phyloP scores from a whole-genome alignment of 2,329 filamentous ascomycete species.

The Stachybotrys elegans region DNA sequence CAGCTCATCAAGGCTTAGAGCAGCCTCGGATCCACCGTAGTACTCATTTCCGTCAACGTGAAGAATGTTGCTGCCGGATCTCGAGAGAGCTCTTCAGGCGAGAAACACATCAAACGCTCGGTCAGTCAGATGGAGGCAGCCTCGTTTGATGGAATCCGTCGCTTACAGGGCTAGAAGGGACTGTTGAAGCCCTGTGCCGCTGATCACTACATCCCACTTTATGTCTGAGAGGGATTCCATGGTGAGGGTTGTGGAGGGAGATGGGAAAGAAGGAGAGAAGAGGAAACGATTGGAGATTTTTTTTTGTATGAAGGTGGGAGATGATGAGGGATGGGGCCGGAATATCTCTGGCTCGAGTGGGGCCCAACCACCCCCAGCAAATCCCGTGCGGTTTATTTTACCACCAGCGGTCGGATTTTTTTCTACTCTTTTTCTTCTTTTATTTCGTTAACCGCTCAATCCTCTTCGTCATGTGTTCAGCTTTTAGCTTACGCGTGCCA shows the following conservation, averaged over 20 bases:
- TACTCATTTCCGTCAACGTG: constrained; percentile 85
- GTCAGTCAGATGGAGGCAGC: constrained; percentile 27
- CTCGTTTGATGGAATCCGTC: constrained; percentile 22
- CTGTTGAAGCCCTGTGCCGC: constrained; percentile 72
- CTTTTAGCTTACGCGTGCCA: constrained; percentile 39
- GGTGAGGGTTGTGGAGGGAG: constrained; percentile 15
- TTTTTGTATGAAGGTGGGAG: constrained; percentile 9
- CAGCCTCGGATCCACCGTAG: constrained; percentile 83
- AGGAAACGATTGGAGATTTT: constrained; percentile 10
- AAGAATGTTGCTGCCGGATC: constrained; percentile 84
- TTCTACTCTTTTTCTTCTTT: constrained; percentile 11
- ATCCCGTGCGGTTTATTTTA: not conserved
- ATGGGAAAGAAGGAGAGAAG: constrained; percentile 5
- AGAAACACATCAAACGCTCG: constrained; percentile 17
- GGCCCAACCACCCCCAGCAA: not conserved
- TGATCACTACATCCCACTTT: constrained; percentile 74
- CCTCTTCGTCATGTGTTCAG: constrained; percentile 22
- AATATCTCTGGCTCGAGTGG: constrained; percentile 3
- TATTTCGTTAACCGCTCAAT: constrained; percentile 22
- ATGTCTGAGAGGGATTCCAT: constrained; percentile 75
- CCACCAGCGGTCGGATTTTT: not conserved
- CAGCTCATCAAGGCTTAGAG: constrained; percentile 76
- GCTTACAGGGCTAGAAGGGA: constrained; percentile 74
- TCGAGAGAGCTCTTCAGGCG: constrained; percentile 76
- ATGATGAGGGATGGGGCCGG: constrained; percentile 12